These are phyloP conservation scores for Theileria parva DNA, from an alignment of 169 alveolate species.

Conservation along the genomic window DNA sequence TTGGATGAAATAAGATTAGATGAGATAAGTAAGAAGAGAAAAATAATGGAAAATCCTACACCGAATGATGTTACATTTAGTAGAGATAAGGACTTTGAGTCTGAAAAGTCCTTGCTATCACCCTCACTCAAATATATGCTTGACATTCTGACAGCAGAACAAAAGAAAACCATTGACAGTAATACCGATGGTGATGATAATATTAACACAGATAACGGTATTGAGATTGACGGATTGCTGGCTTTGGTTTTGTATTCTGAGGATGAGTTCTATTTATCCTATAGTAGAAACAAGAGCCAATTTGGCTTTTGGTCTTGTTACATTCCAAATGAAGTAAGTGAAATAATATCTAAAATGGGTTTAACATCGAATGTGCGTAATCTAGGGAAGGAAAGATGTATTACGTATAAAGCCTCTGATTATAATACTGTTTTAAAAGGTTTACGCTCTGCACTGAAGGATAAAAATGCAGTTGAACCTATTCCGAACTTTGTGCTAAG, in stretches of 20 bases:
- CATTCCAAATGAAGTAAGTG: slow-evolving; percentile 23
- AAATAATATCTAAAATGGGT: slow-evolving; percentile 40
- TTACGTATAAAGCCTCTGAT: slow-evolving; percentile 61
- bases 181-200: background rate
- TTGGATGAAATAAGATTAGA: no score
- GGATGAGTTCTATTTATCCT: slow-evolving; percentile 31
- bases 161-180: background rate
- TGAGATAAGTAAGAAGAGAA: background rate
- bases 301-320: slow-evolving; percentile 14
- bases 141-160: background rate
- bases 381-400: slow-evolving; percentile 42
- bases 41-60: background rate
- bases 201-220: background rate
- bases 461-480: slow-evolving; percentile 62
- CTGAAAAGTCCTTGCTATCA: background rate
- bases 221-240: slow-evolving; percentile 34
- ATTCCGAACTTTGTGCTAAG: slow-evolving; percentile 73
- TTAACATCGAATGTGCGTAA: slow-evolving; percentile 28
- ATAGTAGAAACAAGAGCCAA: background rate
- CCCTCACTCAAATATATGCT: slow-evolving; percentile 9
- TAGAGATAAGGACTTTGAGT: background rate
- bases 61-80: background rate
- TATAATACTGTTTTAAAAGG: slow-evolving; percentile 64
- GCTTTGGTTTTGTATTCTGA: slow-evolving; percentile 60
- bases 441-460: slow-evolving; percentile 15